Evolutionary conservation across 768 basidiomycete genomes (phyloP).

Genomic region (Collybia sp.): DNA sequence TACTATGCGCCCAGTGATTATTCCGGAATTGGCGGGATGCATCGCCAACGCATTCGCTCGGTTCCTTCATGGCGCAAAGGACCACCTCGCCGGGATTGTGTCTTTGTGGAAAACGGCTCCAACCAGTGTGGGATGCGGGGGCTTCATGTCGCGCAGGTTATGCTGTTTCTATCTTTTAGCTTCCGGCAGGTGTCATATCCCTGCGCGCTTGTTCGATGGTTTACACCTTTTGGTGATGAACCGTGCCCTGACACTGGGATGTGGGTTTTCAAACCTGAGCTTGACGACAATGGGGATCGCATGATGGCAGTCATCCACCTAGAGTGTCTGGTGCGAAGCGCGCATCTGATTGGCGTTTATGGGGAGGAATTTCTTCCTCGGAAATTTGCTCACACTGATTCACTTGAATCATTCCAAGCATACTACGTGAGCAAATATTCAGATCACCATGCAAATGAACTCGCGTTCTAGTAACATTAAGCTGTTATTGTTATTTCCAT

Average conservation of each 20-base stretch:
- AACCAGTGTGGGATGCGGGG: slow-evolving; percentile 14
- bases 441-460: slow-evolving; percentile 15
- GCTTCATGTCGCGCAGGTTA: slow-evolving; percentile 17
- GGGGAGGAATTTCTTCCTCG: slow-evolving; percentile 4
- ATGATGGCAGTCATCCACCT: slow-evolving; percentile 8
- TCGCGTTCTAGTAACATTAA: slow-evolving; percentile 12
- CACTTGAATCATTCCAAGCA: slow-evolving; percentile 9
- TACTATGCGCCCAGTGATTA: slow-evolving; percentile 26
- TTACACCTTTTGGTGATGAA: slow-evolving; percentile 5
- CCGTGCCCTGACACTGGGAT: slow-evolving; percentile 20
- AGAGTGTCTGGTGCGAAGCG: slow-evolving; percentile 9
- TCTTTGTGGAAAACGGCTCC: slow-evolving; percentile 10
- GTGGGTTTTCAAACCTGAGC: slow-evolving; percentile 11
- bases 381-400: slow-evolving; percentile 5
- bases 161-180: slow-evolving; percentile 20
- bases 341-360: slow-evolving; percentile 15
- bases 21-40: slow-evolving; percentile 21
- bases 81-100: slow-evolving; percentile 20
- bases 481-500: no score
- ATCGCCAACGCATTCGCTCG: slow-evolving; percentile 5
- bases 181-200: slow-evolving; percentile 7
- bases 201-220: slow-evolving; percentile 29
- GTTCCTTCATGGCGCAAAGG: slow-evolving; percentile 9
- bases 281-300: not conserved
- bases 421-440: slow-evolving; percentile 18